Conservation (phyloP, 169 alveolate genomes). For the Plasmodium berghei region DNA sequence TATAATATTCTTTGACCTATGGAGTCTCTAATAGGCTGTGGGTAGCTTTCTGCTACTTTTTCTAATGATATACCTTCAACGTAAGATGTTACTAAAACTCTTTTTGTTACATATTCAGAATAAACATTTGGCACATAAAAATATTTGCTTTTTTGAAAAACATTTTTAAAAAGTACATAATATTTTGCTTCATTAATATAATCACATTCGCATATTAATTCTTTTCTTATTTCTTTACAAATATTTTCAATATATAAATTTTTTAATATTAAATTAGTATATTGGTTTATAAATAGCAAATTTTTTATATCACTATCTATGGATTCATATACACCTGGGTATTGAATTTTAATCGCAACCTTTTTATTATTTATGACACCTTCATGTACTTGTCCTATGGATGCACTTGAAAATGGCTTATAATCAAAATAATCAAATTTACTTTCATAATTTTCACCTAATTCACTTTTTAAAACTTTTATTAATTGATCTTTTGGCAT, state of each 20-base stretch:
- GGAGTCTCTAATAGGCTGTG: conserved; percentile 84
- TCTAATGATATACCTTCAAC: conserved; percentile 81
- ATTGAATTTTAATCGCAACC: conserved; percentile 85
- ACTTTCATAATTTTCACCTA: conserved; percentile 90
- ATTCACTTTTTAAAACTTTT: conserved; percentile 87
- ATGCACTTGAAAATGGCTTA: conserved; percentile 90
- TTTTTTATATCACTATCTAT: conserved; percentile 85
- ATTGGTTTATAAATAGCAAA: conserved; percentile 79
- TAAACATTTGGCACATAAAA: conserved; percentile 83
- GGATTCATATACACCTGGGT: conserved; percentile 86
- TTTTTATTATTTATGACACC: conserved; percentile 77
- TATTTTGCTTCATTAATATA: conserved; percentile 86
- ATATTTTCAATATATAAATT: conserved; percentile 81
- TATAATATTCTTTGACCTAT: conserved; percentile 87
- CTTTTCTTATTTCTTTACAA: conserved; percentile 81
- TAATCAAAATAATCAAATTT: conserved; percentile 83
- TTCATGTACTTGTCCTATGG: conserved; percentile 87
- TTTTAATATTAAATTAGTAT: conserved; percentile 80
- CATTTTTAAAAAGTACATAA: conserved; percentile 81
- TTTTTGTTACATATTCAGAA: conserved; percentile 78
- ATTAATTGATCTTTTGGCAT: conserved; percentile 91
- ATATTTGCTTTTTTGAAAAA: conserved; percentile 78
- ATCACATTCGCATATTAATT: conserved; percentile 84
- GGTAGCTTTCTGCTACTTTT: conserved; percentile 60
- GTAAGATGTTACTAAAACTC: conserved; percentile 81